Percentiles rank a stretch among this genome's conserved stretches.
Evolutionary conservation across 176 grass and related monocot genomes (phyloP).

Genomic region (Eragrostis curvula): DNA sequence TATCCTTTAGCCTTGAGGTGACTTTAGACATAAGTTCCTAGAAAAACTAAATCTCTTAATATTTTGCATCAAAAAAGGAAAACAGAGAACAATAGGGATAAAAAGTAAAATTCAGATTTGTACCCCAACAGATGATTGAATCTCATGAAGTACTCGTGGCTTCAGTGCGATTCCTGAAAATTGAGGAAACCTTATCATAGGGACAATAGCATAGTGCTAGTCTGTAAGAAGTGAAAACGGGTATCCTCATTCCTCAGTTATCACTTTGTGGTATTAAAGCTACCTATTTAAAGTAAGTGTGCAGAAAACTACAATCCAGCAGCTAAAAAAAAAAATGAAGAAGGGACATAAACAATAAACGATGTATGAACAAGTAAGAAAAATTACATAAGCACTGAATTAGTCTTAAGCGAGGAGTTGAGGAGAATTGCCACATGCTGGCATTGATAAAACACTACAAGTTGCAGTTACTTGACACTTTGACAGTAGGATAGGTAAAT

Average conservation of each 20-base stretch:
- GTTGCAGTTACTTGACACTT: slow-evolving; percentile 12
- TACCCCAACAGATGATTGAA: slow-evolving; percentile 78
- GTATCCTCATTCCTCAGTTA: neutral
- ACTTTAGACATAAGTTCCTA: slow-evolving; percentile 71
- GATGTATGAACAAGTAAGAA: neutral
- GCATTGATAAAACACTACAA: neutral
- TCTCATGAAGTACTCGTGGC: slow-evolving; percentile 65
- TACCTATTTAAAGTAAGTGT: slow-evolving; percentile 6
- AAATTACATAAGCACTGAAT: neutral
- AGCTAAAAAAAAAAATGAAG: neutral
- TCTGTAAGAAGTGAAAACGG: slow-evolving; percentile 22
- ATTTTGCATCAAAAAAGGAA: slow-evolving; percentile 22
- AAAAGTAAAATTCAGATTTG: slow-evolving; percentile 23
- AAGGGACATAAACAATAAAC: neutral
- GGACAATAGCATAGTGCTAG: neutral
- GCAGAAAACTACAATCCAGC: neutral
- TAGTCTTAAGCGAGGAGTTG: neutral
- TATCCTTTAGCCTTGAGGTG: slow-evolving; percentile 58
- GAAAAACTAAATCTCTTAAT: slow-evolving; percentile 32
- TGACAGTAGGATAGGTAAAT: neutral
- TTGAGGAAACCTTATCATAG: slow-evolving; percentile 25
- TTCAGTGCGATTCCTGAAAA: slow-evolving; percentile 77
- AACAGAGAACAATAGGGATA: slow-evolving; percentile 5
- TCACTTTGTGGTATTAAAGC: neutral
- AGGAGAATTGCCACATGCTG: neutral